Evolutionary conservation across 805 yeast species (phyloP).

Genomic region (Myxozyma nipponensis): DNA sequence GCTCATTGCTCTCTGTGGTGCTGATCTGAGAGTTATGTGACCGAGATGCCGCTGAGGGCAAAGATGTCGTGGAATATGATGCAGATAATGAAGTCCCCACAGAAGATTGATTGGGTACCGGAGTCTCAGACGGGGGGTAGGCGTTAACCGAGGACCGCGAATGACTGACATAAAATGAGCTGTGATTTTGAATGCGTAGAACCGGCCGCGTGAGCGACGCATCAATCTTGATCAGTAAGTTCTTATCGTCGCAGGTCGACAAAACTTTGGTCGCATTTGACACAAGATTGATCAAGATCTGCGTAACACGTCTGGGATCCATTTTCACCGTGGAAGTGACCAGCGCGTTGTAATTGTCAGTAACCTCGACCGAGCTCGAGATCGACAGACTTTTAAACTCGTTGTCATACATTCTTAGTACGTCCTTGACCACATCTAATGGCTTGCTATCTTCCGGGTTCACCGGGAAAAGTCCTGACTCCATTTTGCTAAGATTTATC

Average conservation of each 20-base stretch:
- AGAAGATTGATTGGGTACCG: slow-evolving; percentile 6
- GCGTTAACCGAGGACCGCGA: neutral
- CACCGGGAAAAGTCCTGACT: slow-evolving; percentile 25
- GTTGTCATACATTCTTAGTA: slow-evolving; percentile 77
- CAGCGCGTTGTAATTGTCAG: slow-evolving; percentile 5
- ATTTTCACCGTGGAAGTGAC: slow-evolving; percentile 55
- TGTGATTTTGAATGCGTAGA: slow-evolving; percentile 10
- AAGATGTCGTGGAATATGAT: neutral
- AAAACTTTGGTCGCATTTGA: slow-evolving; percentile 89
- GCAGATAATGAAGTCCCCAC: neutral
- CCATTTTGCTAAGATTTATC: slow-evolving; percentile 49
- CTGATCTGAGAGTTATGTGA: neutral
- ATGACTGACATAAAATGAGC: slow-evolving; percentile 15
- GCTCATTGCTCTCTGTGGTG: neutral
- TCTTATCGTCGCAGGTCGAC: slow-evolving; percentile 69
- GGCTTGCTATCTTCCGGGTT: slow-evolving; percentile 22
- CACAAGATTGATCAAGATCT: slow-evolving; percentile 87
- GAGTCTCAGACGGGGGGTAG: slow-evolving; percentile 2
- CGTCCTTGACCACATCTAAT: slow-evolving; percentile 38
- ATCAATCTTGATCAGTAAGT: slow-evolving; percentile 39
- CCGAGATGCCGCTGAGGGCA: neutral
- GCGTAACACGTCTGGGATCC: slow-evolving; percentile 85
- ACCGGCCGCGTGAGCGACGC: slow-evolving; percentile 20
- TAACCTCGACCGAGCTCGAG: slow-evolving; percentile 53
- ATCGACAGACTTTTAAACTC: slow-evolving; percentile 74